These are phyloP conservation scores for Sphaerobolus stellatus DNA, from an alignment of 1,284 basidiomycete species.

Conservation along the genomic window DNA sequence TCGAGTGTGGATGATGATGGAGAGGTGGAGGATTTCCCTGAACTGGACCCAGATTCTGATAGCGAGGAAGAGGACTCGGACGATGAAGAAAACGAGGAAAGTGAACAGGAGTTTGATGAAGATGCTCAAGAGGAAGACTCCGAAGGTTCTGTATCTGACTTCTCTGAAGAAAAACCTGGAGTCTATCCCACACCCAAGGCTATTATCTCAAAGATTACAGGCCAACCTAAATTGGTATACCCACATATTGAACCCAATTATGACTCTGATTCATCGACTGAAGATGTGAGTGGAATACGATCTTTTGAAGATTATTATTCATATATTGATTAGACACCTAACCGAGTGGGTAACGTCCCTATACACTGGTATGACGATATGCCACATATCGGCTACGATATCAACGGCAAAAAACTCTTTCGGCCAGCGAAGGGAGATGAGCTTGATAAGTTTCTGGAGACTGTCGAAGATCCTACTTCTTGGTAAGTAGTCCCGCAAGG, in stretches of 20 bases:
- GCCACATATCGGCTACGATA: conserved; percentile 98
- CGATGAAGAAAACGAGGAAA: conserved; percentile 28
- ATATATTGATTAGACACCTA: conserved; percentile 64
- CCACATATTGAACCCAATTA: conserved; percentile 96
- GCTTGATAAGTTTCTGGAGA: conserved; percentile 94
- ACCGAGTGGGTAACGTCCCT: conserved; percentile 93
- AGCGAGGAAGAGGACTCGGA: conserved; percentile 38
- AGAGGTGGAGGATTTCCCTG: conserved; percentile 24
- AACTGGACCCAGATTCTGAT: conserved; percentile 11
- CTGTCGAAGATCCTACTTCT: conserved; percentile 87
- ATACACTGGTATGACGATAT: conserved; percentile 99
- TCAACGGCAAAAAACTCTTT: conserved; percentile 92
- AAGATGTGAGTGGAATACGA: conserved; percentile 69
- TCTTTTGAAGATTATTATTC: conserved; percentile 12
- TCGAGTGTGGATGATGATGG: conserved; percentile 36
- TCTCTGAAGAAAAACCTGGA: conserved; percentile 28
- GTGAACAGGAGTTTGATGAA: conserved; percentile 25
- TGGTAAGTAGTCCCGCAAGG: conserved; percentile 57
- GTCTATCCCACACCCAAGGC: conserved; percentile 67
- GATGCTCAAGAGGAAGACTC: conserved; percentile 35
- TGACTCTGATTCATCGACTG: conserved; percentile 95
- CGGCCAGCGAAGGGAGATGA: conserved; percentile 96
- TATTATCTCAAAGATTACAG: conserved; percentile 79
- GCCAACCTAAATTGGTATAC: conserved; percentile 86
- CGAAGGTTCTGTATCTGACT: conserved; percentile 19